phyloP scores from a whole-genome alignment of 106 monocot genomes.

The Vanilla planifolia region DNA sequence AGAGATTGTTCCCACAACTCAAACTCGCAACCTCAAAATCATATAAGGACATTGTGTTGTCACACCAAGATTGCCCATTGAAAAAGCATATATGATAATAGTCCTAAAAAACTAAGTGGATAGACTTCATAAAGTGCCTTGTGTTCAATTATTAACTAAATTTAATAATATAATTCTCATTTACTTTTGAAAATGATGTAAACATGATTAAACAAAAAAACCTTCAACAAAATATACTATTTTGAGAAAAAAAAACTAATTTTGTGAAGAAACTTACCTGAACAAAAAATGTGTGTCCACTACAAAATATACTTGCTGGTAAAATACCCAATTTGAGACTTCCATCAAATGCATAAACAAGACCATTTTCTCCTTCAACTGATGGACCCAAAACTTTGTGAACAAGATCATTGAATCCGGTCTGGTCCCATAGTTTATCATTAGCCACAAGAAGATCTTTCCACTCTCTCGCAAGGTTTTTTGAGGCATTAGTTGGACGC shows the following conservation, averaged over 20 bases:
- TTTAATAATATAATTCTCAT: not conserved
- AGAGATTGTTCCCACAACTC: no score
- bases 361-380: conserved; percentile 53
- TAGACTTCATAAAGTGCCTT: no score
- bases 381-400: conserved; percentile 53
- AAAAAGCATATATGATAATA: no score
- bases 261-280: conserved; percentile 47
- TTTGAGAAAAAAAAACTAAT: not conserved
- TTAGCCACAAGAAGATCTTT: conserved; percentile 64
- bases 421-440: conserved; percentile 91
- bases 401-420: conserved; percentile 82
- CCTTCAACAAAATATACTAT: not conserved
- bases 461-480: conserved; percentile 83
- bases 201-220: not conserved
- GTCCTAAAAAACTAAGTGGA: no score
- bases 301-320: conserved; percentile 95
- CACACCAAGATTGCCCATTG: no score
- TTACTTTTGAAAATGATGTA: not conserved
- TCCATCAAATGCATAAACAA: conserved; percentile 88
- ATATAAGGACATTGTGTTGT: no score
- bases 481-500: conserved; percentile 73
- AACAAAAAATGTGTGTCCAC: conserved; percentile 97
- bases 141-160: no score
- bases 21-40: no score
- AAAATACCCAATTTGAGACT: conserved; percentile 80